These are phyloP conservation scores for Rhizoctonia solani DNA, from an alignment of 1,284 basidiomycete genomes.

Conservation along the genomic window DNA sequence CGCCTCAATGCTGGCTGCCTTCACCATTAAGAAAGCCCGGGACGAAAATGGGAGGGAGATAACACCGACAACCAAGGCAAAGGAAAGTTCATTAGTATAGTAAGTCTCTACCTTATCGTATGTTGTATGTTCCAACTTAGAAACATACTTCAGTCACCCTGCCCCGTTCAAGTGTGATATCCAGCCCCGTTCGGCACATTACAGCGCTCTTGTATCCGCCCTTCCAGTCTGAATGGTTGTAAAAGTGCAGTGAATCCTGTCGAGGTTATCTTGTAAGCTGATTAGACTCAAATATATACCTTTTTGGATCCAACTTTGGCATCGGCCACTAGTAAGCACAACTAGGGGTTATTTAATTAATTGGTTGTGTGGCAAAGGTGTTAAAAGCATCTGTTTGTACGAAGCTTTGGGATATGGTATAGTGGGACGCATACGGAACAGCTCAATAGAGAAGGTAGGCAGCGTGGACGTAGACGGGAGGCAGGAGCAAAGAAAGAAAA, in stretches of 20 bases:
- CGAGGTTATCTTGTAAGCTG: too few relatives aligned
- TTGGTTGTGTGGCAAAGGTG: too few relatives aligned
- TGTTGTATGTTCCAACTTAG: not conserved
- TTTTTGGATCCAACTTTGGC: too few relatives aligned
- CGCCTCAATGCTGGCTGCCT: constrained; percentile 8
- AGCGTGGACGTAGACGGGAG: too few relatives aligned
- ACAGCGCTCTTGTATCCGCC: not conserved
- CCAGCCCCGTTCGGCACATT: constrained; percentile 35
- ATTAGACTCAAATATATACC: too few relatives aligned
- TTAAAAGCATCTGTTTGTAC: too few relatives aligned
- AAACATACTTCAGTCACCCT: constrained; percentile 5
- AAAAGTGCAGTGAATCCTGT: not conserved
- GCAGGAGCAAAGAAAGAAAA: too few relatives aligned
- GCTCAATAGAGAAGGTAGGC: too few relatives aligned
- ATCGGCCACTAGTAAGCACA: too few relatives aligned
- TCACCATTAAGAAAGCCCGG: constrained; percentile 7
- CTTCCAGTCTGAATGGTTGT: not conserved
- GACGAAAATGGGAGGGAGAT: constrained; percentile 23
- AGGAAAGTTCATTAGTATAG: constrained; percentile 22
- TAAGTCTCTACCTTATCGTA: not conserved
- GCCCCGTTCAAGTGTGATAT: constrained; percentile 38
- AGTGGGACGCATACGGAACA: too few relatives aligned
- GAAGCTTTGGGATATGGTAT: too few relatives aligned
- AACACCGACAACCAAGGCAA: constrained; percentile 6
- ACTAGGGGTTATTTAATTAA: too few relatives aligned